phyloP scores from a whole-genome alignment of 1,284 basidiomycete genomes.

The Ceratobasidium sp. region DNA sequence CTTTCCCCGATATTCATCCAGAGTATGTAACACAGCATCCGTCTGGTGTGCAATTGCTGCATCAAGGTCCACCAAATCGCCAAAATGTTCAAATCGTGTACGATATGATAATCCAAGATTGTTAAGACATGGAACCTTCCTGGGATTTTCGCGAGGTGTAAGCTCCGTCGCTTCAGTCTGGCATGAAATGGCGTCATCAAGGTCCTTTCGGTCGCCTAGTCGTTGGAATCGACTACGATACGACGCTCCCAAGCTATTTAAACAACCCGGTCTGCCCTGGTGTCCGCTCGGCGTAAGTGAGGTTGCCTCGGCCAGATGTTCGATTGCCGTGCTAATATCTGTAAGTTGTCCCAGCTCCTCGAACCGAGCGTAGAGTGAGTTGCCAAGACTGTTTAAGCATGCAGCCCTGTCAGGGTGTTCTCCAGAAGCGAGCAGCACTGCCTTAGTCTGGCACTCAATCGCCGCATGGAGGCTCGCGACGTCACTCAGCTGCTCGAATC shows the following conservation, averaged over 20 bases:
- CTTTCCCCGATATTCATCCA: neutral
- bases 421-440: neutral
- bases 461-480: neutral
- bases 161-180: too few relatives aligned
- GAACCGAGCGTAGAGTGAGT: neutral
- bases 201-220: too few relatives aligned
- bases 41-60: neutral
- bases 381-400: neutral
- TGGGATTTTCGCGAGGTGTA: too few relatives aligned
- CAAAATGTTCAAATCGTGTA: too few relatives aligned
- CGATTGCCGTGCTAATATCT: slow-evolving; percentile 6
- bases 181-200: too few relatives aligned
- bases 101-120: neutral
- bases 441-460: neutral
- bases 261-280: neutral
- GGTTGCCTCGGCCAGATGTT: neutral
- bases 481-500: neutral
- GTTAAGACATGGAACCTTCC: neutral
- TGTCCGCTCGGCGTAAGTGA: neutral
- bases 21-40: neutral
- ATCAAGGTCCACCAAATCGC: neutral
- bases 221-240: neutral
- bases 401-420: neutral
- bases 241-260: slow-evolving; percentile 3
- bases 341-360: neutral